Evolutionary conservation across 441 rosid genomes (phyloP).

Genomic region (Pelargonium fulgidum): DNA sequence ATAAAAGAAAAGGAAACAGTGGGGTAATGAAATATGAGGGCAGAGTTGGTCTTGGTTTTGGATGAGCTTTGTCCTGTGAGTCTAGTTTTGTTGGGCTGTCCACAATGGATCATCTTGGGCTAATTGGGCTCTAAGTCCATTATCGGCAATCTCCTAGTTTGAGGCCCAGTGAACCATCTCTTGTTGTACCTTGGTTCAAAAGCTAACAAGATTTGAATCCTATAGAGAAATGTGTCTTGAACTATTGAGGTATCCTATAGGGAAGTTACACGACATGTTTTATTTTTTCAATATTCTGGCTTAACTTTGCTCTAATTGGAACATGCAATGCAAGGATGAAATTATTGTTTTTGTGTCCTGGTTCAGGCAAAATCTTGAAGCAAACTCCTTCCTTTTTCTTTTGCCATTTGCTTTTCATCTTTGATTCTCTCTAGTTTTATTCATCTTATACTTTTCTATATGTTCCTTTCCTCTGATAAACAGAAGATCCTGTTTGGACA

Average conservation of each 20-base stretch:
- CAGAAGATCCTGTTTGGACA: not conserved
- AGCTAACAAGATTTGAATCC: not conserved
- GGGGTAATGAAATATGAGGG: no score
- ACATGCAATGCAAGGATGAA: not conserved
- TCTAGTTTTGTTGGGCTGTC: not conserved
- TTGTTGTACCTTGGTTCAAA: not conserved
- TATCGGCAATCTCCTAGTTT: not conserved
- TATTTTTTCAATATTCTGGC: not conserved
- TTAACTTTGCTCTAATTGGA: not conserved
- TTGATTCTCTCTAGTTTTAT: not conserved
- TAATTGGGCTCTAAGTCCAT: not conserved
- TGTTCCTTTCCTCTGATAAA: not conserved
- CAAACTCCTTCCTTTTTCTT: not conserved
- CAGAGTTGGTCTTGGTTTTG: no score
- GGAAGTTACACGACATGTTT: not conserved
- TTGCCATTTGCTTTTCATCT: not conserved
- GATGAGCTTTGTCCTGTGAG: no score
- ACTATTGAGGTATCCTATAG: no score
- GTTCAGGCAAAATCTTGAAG: not conserved
- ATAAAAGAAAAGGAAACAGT: no score
- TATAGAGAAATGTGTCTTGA: not conserved
- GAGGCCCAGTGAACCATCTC: not conserved
- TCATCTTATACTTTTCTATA: not conserved
- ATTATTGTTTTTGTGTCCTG: not conserved
- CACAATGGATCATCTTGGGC: not conserved